Base-by-base conservation (phyloP, 179 eudicot species). In the Kewa caespitosa region DNA sequence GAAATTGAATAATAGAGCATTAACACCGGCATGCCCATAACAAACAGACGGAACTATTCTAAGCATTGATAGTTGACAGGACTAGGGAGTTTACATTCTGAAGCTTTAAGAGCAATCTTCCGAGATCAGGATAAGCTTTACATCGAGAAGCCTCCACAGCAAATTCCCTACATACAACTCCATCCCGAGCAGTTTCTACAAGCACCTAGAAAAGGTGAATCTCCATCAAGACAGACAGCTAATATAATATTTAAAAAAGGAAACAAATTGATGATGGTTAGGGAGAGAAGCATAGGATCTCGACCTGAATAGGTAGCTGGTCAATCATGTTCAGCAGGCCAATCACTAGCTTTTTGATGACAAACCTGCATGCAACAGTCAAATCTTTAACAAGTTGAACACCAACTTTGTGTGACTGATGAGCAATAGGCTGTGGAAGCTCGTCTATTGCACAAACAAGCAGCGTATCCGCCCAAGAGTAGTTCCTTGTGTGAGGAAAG, bases 381-480 rank as follows among this genome's bases (percentile, higher is more conserved):
- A 93, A 85, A 90, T 96, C 98, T 84, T 86, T 88, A 69, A 93
- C 94, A 84, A 90, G 71, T 80, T 89, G 88, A 79, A 86, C 72
- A 27, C 96, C 99, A 84, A 87, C 87, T 86, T 86, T 84, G 75
- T 93, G 90, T 27, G 97, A 88, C 66, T 79, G 84, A 63, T 91
- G 89, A 31, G 89, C 96, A 78, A 96, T 91, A 79, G 99, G 99
- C 79, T 91, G 84, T 9, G 96, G 96, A 73, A 84, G 83, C 74
- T 96, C 92, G 71, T 85, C 78, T 67, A 96, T 93, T 61, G 99
- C 89, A 74, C 94, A 87, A 68, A 90, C 91, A 86, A 96, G 89
- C 43, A 82, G 81, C 62, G 91, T 89, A 85, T 96, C 99, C 37
- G 89, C 99, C 99, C 99, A 96, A 57, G 92, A 91, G 82, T 90